Conservation (phyloP, 73 alveolate species). For the Paramecium primaurelia region DNA sequence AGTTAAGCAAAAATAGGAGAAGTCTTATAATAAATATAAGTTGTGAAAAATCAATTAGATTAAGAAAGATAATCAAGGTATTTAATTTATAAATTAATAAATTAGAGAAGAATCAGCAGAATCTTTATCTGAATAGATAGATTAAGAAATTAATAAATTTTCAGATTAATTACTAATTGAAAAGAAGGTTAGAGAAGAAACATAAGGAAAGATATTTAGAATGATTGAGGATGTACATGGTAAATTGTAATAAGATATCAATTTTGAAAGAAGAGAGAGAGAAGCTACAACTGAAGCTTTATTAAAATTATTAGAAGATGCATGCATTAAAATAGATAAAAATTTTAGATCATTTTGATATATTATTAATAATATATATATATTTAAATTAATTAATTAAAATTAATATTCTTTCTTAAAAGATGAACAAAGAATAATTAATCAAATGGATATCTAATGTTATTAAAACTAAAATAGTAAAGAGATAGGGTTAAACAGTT, state of each 20-base stretch:
- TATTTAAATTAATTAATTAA: background rate
- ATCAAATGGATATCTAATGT: background rate
- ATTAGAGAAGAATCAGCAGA: conserved; percentile 47
- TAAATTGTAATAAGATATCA: conserved; percentile 25
- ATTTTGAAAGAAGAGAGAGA: conserved; percentile 29
- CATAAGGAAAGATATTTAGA: conserved; percentile 47
- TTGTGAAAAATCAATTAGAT: conserved; percentile 19
- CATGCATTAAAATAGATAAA: conserved; percentile 40
- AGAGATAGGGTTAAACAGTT: background rate
- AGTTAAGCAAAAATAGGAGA: conserved; percentile 41
- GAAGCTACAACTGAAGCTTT: conserved; percentile 42
- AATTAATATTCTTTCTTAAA: background rate
- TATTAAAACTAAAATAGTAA: background rate
- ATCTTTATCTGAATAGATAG: conserved; percentile 6
- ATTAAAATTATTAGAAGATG: conserved; percentile 30
- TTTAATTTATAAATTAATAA: background rate
- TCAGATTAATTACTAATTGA: conserved; percentile 25
- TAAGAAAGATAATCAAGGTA: conserved; percentile 36
- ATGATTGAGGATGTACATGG: conserved; percentile 54
- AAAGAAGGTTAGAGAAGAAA: conserved; percentile 49
- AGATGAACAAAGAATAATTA: background rate
- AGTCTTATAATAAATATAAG: background rate
- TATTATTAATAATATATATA: background rate
- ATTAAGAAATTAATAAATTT: conserved; percentile 26
- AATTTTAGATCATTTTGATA: conserved; percentile 29